These are phyloP conservation scores for Cytospora leucostoma DNA, from an alignment of 2,329 filamentous ascomycete genomes.

Conservation along the genomic window DNA sequence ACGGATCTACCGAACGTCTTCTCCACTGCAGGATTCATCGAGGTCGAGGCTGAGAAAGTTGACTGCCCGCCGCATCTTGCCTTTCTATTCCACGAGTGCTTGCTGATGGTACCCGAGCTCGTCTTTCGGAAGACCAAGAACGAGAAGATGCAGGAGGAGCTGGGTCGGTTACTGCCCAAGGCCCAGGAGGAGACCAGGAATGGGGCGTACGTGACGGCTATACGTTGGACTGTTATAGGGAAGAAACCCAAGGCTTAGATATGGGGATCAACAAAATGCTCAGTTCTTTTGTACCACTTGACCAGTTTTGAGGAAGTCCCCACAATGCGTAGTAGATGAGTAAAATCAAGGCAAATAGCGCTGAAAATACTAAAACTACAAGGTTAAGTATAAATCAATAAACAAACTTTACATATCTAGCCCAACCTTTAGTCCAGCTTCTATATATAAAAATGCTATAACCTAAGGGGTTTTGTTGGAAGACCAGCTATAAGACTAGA, in stretches of 20 bases:
- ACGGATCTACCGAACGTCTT: neutral
- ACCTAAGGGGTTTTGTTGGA: no score
- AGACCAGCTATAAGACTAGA: no score
- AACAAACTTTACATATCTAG: no score
- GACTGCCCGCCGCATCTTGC: neutral
- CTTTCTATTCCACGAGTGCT: neutral
- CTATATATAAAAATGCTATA: no score
- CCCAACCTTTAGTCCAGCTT: no score
- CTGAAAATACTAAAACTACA: no score
- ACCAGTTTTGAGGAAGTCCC: no score
- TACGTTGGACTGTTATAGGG: constrained; percentile 20
- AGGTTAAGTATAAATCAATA: no score
- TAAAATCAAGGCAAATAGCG: no score
- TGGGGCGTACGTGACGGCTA: constrained; percentile 20
- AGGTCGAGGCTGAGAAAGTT: neutral
- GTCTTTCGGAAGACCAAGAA: constrained; percentile 31
- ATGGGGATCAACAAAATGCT: no score
- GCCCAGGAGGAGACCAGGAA: constrained; percentile 25
- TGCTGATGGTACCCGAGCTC: constrained; percentile 31
- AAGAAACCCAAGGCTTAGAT: constrained; percentile 15
- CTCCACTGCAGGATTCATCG: neutral
- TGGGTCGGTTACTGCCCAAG: constrained; percentile 27
- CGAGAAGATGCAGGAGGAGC: constrained; percentile 24
- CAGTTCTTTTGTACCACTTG: no score
- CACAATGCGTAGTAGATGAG: no score